phyloP scores from a whole-genome alignment of 177 flowering plant genomes.

The Vitis hybrid region DNA sequence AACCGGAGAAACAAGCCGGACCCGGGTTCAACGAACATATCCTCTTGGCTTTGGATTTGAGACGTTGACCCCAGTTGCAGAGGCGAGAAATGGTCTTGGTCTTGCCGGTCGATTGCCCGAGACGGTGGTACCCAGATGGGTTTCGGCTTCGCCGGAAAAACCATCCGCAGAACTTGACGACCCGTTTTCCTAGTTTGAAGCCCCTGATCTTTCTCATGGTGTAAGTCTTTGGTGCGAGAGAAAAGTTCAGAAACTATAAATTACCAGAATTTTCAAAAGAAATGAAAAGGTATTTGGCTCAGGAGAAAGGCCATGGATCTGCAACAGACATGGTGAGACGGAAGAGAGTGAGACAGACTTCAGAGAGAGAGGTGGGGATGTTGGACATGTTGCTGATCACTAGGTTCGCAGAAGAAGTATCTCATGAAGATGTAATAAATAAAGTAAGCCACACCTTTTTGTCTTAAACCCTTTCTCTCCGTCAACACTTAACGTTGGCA shows the following conservation, averaged over 20 bases:
- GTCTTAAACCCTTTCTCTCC: not conserved
- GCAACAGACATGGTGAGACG: constrained; percentile 54
- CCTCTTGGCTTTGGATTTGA: constrained; percentile 39
- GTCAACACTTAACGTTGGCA: not conserved
- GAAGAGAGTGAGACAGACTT: constrained; percentile 51
- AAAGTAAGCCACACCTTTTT: not conserved
- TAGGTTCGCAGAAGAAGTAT: not conserved
- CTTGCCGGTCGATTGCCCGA: constrained; percentile 8
- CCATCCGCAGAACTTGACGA: constrained; percentile 39
- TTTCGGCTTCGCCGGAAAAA: constrained; percentile 21
- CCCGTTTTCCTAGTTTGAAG: constrained; percentile 47
- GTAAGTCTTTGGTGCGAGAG: not conserved
- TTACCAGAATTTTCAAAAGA: not conserved
- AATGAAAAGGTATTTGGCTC: not conserved
- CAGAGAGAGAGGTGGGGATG: constrained; percentile 56
- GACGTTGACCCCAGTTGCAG: constrained; percentile 44
- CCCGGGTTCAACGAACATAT: constrained; percentile 25
- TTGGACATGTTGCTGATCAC: constrained; percentile 36
- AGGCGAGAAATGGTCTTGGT: constrained; percentile 40
- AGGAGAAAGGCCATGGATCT: constrained; percentile 69
- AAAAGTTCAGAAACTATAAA: not conserved
- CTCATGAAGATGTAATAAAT: not conserved
- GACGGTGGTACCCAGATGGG: constrained; percentile 18
- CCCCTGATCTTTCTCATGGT: constrained; percentile 50
- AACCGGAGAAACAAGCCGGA: constrained; percentile 12